phyloP scores from a whole-genome alignment of 805 yeast species.

The Pichia sporocuriosa region DNA sequence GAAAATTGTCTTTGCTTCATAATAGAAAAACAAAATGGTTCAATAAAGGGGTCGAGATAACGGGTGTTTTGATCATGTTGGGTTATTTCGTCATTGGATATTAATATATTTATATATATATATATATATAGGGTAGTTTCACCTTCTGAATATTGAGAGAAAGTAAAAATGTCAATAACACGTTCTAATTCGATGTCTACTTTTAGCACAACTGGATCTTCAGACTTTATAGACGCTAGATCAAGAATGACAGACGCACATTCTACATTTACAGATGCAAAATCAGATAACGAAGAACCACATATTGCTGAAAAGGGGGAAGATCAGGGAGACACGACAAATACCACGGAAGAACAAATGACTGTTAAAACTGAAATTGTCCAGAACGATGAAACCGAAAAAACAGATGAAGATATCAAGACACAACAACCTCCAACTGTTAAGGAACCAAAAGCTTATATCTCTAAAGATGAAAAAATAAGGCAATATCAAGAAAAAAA shows the following conservation, averaged over 20 bases:
- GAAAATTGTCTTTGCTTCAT: too few species aligned
- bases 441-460: conserved; percentile 8
- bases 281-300: neutral
- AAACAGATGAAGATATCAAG: neutral
- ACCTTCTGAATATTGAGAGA: neutral
- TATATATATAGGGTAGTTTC: too few species aligned
- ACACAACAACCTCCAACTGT: conserved; percentile 8
- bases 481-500: conserved; percentile 7
- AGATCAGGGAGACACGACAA: too few species aligned
- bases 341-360: too few species aligned
- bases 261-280: neutral
- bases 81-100: too few species aligned
- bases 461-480: conserved; percentile 8
- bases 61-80: too few species aligned
- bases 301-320: neutral
- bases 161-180: conserved; percentile 3
- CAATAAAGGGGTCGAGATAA: too few species aligned
- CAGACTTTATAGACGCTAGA: conserved; percentile 18
- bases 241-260: conserved; percentile 9
- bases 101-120: too few species aligned
- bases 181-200: conserved; percentile 13
- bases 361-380: too few species aligned
- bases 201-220: conserved; percentile 13
- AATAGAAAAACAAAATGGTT: too few species aligned
- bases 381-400: conserved; percentile 1